phyloP scores from a whole-genome alignment of 495 filamentous ascomycete genomes.

The Neurospora sp. region DNA sequence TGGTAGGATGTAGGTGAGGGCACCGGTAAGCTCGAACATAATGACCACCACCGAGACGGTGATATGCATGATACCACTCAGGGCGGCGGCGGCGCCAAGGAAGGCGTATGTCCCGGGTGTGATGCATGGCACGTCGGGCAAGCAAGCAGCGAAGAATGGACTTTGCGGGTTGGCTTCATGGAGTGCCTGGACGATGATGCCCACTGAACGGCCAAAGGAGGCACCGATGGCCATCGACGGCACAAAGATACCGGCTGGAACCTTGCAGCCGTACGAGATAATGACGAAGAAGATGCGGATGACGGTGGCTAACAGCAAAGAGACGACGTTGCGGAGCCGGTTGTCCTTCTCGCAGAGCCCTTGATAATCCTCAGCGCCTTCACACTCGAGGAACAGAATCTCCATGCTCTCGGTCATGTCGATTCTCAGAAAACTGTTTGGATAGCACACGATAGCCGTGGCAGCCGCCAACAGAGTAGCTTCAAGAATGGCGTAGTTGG shows the following conservation, averaged over 20 bases:
- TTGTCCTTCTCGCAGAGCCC: slow-evolving; percentile 76
- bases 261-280: slow-evolving; percentile 96
- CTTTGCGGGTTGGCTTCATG: slow-evolving; percentile 75
- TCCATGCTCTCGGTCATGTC: slow-evolving; percentile 99
- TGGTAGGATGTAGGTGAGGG: slow-evolving; percentile 88
- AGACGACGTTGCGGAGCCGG: slow-evolving; percentile 70
- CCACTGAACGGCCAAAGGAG: slow-evolving; percentile 86
- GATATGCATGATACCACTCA: slow-evolving; percentile 98
- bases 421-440: slow-evolving; percentile 89
- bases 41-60: slow-evolving; percentile 95
- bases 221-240: slow-evolving; percentile 97
- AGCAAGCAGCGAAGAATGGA: slow-evolving; percentile 75
- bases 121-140: slow-evolving; percentile 90
- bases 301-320: slow-evolving; percentile 69
- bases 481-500: slow-evolving; percentile 78
- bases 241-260: slow-evolving; percentile 93
- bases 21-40: slow-evolving; percentile 95
- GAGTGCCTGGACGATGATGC: slow-evolving; percentile 84
- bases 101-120: slow-evolving; percentile 96
- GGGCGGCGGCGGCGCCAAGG: slow-evolving; percentile 81
- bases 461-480: slow-evolving; percentile 69
- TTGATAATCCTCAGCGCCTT: slow-evolving; percentile 83
- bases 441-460: slow-evolving; percentile 88
- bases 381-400: slow-evolving; percentile 90
- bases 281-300: slow-evolving; percentile 80